phyloP scores from a whole-genome alignment of 202 grass and related monocot species.

The Panicum virgatum region DNA sequence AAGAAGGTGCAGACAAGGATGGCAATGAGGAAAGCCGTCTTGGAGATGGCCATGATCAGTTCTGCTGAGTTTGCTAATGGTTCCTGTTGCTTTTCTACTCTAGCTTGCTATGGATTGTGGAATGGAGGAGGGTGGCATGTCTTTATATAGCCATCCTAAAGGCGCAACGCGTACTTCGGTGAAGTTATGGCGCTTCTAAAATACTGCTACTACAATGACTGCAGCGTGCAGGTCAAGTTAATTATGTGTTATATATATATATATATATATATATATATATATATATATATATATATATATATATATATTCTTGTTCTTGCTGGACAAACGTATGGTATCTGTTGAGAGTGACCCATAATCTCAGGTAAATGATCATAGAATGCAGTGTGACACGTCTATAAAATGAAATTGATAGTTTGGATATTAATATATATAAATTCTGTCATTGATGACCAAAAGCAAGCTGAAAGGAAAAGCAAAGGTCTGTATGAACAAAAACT shows the following conservation, averaged over 20 bases:
- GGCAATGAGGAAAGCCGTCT: neutral
- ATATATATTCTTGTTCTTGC: neutral
- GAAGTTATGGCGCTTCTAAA: neutral
- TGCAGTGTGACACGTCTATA: neutral
- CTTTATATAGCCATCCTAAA: neutral
- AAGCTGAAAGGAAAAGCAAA: no score
- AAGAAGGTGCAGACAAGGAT: neutral
- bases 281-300: no score
- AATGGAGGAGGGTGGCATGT: neutral
- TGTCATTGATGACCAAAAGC: neutral
- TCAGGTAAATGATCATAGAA: neutral
- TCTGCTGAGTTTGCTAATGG: neutral
- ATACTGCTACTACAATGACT: neutral
- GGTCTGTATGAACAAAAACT: no score
- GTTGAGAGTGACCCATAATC: neutral
- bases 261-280: no score
- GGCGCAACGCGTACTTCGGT: neutral
- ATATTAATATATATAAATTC: neutral
- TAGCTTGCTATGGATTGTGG: neutral
- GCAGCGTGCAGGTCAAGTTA: constrained; percentile 2
- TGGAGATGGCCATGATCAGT: neutral
- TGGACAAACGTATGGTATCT: neutral
- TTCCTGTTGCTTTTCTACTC: neutral
- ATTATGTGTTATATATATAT: no score
- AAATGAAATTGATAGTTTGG: neutral